Evolutionary conservation across 371 early-diverging fungal genomes (phyloP).

Genomic region (Lichtheimia corymbifera): DNA sequence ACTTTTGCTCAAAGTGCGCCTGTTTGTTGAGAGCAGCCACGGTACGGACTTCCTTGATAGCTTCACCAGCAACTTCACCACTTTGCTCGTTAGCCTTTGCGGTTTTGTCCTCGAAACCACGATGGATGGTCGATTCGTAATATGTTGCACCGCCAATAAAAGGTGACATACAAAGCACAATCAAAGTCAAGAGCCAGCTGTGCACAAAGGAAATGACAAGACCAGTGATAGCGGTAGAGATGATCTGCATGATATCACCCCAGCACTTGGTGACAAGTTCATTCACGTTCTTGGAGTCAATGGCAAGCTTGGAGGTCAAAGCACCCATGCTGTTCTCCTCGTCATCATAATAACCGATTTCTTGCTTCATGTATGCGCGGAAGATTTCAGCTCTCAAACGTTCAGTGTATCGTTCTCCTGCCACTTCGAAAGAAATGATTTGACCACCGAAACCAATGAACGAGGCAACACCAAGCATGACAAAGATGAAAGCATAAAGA

Average conservation of each 20-base stretch:
- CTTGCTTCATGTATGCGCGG: conserved; percentile 66
- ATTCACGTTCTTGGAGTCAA: conserved; percentile 72
- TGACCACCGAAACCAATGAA: conserved; percentile 35
- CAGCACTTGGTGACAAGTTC: conserved; percentile 64
- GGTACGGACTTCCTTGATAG: conserved; percentile 85
- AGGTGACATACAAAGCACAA: conserved; percentile 57
- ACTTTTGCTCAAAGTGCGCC: conserved; percentile 60
- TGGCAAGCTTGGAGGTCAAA: conserved; percentile 74
- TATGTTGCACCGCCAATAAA: conserved; percentile 48
- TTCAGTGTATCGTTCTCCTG: conserved; percentile 56
- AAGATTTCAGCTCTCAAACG: conserved; percentile 57
- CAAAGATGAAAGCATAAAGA: conserved; percentile 75
- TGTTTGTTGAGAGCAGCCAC: conserved; percentile 84
- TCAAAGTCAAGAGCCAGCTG: conserved; percentile 63
- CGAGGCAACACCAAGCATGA: conserved; percentile 49
- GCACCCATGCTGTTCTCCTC: conserved; percentile 78
- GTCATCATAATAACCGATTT: conserved; percentile 83
- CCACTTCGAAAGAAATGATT: conserved; percentile 37
- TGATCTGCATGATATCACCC: conserved; percentile 53
- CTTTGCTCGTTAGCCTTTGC: conserved; percentile 69
- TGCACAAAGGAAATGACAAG: conserved; percentile 39
- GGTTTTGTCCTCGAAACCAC: conserved; percentile 59
- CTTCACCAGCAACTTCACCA: conserved; percentile 80
- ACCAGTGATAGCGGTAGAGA: conserved; percentile 36
- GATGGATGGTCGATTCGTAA: conserved; percentile 45